A percentile compares a stretch with the other conserved stretches of the same genome.
phyloP scores from a whole-genome alignment of 352 stramenopile species.

The Globisporangium megalacanthum region DNA sequence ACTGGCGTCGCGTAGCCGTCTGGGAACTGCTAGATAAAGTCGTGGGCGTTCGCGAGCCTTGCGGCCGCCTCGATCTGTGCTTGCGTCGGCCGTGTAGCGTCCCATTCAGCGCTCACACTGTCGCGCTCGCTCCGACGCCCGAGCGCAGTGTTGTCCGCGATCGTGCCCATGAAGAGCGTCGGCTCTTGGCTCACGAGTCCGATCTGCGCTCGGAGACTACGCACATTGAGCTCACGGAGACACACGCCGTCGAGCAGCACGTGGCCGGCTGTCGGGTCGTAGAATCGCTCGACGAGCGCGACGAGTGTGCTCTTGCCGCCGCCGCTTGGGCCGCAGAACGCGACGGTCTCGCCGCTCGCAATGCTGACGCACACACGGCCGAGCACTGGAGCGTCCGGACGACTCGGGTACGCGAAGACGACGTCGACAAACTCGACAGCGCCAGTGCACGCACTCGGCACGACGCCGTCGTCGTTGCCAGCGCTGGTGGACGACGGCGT shows the following conservation, averaged over 20 bases:
- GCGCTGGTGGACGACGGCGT: slow-evolving; percentile 21
- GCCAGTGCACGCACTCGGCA: slow-evolving; percentile 18
- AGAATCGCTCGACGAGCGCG: slow-evolving; percentile 7
- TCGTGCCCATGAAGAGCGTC: slow-evolving; percentile 80
- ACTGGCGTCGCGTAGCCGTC: slow-evolving; percentile 88
- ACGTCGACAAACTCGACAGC: slow-evolving; percentile 20
- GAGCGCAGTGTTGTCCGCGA: slow-evolving; percentile 67
- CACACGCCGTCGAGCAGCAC: too few species aligned
- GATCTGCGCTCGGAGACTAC: slow-evolving; percentile 26
- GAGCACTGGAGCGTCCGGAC: neutral
- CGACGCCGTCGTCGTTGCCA: slow-evolving; percentile 10
- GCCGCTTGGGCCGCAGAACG: slow-evolving; percentile 2
- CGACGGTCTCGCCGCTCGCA: neutral
- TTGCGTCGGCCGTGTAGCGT: neutral
- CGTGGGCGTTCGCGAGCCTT: slow-evolving; percentile 71
- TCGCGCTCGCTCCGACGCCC: too few species aligned
- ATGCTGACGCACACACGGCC: neutral
- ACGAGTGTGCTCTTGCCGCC: slow-evolving; percentile 8
- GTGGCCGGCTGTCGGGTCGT: slow-evolving; percentile 2
- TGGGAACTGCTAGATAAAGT: slow-evolving; percentile 82
- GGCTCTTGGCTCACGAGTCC: slow-evolving; percentile 79
- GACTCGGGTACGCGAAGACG: slow-evolving; percentile 1
- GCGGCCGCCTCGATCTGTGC: neutral
- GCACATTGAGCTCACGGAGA: slow-evolving; percentile 56
- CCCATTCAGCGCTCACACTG: too few species aligned